These are phyloP conservation scores for Anaeramoeba flamelloides DNA, from an alignment of 78 protist species.

Conservation along the genomic window DNA sequence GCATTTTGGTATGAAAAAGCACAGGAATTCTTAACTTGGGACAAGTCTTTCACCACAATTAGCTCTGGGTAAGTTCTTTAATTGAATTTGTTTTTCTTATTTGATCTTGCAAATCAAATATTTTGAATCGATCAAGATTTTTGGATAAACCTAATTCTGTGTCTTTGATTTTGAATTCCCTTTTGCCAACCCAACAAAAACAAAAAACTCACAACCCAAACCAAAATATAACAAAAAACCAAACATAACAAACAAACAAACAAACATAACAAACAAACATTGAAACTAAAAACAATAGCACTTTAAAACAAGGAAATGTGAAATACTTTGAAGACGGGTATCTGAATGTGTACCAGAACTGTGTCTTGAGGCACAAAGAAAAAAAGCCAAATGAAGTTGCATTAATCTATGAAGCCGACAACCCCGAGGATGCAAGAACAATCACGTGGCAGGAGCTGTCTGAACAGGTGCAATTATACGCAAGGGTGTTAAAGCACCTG, in stretches of 20 bases:
- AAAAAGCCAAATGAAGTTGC: constrained; percentile 48
- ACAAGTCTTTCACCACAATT: not conserved
- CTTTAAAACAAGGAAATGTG: constrained; percentile 39
- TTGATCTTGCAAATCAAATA: too few relatives aligned
- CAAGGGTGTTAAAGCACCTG: constrained; percentile 43
- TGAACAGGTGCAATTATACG: constrained; percentile 39
- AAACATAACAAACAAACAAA: too few relatives aligned
- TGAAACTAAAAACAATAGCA: not conserved
- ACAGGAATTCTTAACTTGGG: not conserved
- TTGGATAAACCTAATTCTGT: too few relatives aligned
- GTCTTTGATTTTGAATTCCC: too few relatives aligned
- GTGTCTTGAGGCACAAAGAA: constrained; percentile 54
- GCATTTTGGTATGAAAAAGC: not conserved
- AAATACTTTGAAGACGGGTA: constrained; percentile 60
- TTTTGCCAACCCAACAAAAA: too few relatives aligned
- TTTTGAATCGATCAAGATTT: too few relatives aligned
- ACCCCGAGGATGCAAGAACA: constrained; percentile 5
- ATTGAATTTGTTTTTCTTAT: not conserved
- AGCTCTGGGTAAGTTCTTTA: not conserved
- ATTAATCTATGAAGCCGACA: constrained; percentile 40
- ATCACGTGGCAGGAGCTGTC: constrained; percentile 31
- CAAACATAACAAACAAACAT: too few relatives aligned
- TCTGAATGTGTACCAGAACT: constrained; percentile 56
- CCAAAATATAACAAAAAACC: too few relatives aligned
- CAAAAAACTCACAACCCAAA: too few relatives aligned